Base-by-base conservation (phyloP, 805 yeast species). In the Candida jianshihensis region DNA sequence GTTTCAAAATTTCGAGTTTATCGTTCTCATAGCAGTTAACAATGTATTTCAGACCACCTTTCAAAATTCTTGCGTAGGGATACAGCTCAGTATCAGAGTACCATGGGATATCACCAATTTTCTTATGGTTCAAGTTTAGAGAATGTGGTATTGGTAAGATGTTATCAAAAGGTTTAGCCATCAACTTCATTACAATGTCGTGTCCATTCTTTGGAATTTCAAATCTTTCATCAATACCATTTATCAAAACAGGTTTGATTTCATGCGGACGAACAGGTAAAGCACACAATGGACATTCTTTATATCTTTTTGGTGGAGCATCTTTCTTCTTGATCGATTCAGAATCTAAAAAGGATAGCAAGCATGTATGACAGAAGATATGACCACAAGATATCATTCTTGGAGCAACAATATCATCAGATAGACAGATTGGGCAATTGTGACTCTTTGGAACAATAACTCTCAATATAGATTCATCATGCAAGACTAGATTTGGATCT, bases 341-440 rank as follows among this genome's bases (percentile, higher is more conserved):
- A 15, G 79, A 75, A 26, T 74, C 82, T 30, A 86, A 62, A 49
- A 84, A 74, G 31, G 88, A 73, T 37, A 88, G 57, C 21, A 90
- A 59, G 57, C 99, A 92, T 12, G 88, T 75, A 37, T 75, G 68
- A 54, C 99, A 92, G 51, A 92, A 75, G 13, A 88, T 71, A 54
- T 92, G 99, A 5, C 99, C 98, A 63, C 99, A 92, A 11, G 78
- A 71, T 20, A 87, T 78, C 97, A 92, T 94, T 37, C 97, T 66
- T 3, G 98, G 97, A 0, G 97, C 96, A 14, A 83, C 73, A 12
- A 92, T 84, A 12, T 78, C 79, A 34, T 86, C 94, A 22, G 80
- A 71, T 12, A 92, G 64, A 56, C 99, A 92, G 19, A 92, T 90
- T 0, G 98, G 97, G 54, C 99, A 92, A 26, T 79, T 78, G 46